Conservation (phyloP, 805 yeast species). For the Candida boidinii region DNA sequence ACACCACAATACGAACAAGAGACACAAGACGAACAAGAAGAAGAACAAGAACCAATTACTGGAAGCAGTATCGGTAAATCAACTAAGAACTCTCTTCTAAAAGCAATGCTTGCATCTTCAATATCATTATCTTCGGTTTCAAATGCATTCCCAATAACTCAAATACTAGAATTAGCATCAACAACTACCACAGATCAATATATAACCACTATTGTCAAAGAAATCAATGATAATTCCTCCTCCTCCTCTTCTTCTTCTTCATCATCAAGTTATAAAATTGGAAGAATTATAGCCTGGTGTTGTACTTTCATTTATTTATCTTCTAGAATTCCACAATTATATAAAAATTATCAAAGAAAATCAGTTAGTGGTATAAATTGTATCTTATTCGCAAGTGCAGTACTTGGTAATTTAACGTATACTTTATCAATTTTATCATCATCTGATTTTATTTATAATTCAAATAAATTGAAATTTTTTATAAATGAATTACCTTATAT, state of each 20-base stretch:
- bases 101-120: background rate
- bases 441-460: constrained; percentile 35
- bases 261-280: constrained; percentile 5
- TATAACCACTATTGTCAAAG: background rate
- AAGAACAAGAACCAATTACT: no score
- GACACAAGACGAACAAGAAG: no score
- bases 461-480: constrained; percentile 39
- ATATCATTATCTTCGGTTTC: background rate
- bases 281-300: constrained; percentile 60
- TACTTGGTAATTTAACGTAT: constrained; percentile 71
- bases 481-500: constrained; percentile 72
- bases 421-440: constrained; percentile 65
- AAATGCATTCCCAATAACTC: constrained; percentile 13
- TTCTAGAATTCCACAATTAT: constrained; percentile 79
- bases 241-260: background rate
- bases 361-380: constrained; percentile 87
- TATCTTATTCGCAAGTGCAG: constrained; percentile 67
- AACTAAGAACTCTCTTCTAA: no score
- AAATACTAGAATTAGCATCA: constrained; percentile 4
- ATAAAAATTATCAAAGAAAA: constrained; percentile 66
- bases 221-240: background rate
- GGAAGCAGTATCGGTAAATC: no score
- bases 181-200: background rate
- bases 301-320: constrained; percentile 69
- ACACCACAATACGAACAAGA: no score